A percentile compares a stretch with the other conserved stretches of the same genome.
These are phyloP conservation scores for Fusarium sulawesiense DNA, from an alignment of 2,329 filamentous ascomycete genomes.

Conservation along the genomic window DNA sequence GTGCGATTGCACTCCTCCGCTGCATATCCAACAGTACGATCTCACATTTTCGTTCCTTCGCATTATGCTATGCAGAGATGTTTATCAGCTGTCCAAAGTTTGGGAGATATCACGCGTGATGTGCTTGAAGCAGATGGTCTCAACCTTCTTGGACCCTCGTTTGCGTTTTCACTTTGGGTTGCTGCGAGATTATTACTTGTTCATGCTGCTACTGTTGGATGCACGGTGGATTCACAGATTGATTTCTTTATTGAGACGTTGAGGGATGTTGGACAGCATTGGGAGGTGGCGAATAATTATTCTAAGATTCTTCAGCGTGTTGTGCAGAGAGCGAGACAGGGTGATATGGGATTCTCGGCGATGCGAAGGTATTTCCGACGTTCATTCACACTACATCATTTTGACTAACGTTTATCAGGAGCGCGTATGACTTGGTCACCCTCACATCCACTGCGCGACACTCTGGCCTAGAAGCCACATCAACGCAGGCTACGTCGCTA, in stretches of 20 bases:
- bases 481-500: slow-evolving; percentile 53
- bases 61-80: slow-evolving; percentile 60
- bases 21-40: slow-evolving; percentile 55
- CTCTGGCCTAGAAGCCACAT: slow-evolving; percentile 54
- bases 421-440: slow-evolving; percentile 54
- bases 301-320: slow-evolving; percentile 55
- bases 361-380: slow-evolving; percentile 53
- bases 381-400: too few species aligned
- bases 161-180: slow-evolving; percentile 59
- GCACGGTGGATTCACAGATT: slow-evolving; percentile 53
- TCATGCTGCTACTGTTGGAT: slow-evolving; percentile 54
- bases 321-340: slow-evolving; percentile 52
- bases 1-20: slow-evolving; percentile 58
- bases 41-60: slow-evolving; percentile 57
- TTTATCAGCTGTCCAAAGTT: slow-evolving; percentile 57
- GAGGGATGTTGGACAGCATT: slow-evolving; percentile 55
- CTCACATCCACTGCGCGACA: slow-evolving; percentile 52
- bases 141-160: slow-evolving; percentile 57
- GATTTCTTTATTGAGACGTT: slow-evolving; percentile 59
- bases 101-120: slow-evolving; percentile 57
- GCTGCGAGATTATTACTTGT: slow-evolving; percentile 56
- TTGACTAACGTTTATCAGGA: slow-evolving; percentile 41
- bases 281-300: slow-evolving; percentile 58
- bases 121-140: slow-evolving; percentile 57
- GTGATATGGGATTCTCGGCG: slow-evolving; percentile 52